Evolutionary conservation across 306 rosid genomes (phyloP), one percentile per base, ranked within the genome.

Genomic region (Abrus pulchellus): DNA sequence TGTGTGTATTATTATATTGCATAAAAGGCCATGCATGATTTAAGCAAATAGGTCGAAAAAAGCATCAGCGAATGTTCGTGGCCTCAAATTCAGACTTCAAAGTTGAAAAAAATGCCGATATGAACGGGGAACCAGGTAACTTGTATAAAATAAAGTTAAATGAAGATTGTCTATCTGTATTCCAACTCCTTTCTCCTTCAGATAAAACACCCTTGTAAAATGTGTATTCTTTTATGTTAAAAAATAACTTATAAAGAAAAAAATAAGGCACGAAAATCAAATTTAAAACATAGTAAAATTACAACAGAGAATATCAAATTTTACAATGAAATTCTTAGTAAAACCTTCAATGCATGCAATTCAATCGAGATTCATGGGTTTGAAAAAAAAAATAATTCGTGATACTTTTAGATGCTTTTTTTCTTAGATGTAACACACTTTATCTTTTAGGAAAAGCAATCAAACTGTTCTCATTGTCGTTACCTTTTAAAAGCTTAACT

Each of bases 31-130:
- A 36, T 66, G 50, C 72, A 73, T 73, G 83, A 83, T 65, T 65
- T 80, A 50, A 64, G 76, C 41, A 33, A 5, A 54, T 9, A 72
- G 54, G 4, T 43, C 6, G 44, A 40, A 60, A 66, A 72, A 78
- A 66, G 67, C 73, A 56, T 83, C 76, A 6, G 3, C 20, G 82
- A 70, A 76, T 68, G 53, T 62, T 70, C 68, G 65, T 49, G 61
- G 72, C 33, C 29, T 48, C 28, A 29, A 56, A 72, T 47, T 68
- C 8, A 28, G 45, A 41, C 44, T 38, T 11, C 29, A 38, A 20
- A 32, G 68, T 33, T 43, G 12, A 30, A 11, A 29, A 29, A 72
- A 73, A 72, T 27, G 20, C 30, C 1, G 30, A 72, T 54, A 62
- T 53, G 41, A 41, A 54, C 72, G 20, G 30, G 5, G 8, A 70